Base-by-base conservation (phyloP, 1,139 yeast genomes). In the Geotrichum phurueaensis region DNA sequence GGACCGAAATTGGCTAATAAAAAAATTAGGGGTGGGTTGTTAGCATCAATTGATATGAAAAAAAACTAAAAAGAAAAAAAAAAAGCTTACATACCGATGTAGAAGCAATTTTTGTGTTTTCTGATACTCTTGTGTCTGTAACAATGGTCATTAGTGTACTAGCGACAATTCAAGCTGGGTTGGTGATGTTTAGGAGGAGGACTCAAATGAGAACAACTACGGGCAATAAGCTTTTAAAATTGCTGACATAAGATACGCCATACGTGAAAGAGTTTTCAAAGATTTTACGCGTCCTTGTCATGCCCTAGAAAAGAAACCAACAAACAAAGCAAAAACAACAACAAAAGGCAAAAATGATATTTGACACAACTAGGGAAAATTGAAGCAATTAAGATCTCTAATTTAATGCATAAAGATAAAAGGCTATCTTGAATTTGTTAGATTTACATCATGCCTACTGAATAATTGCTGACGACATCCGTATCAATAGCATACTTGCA, bases 71-170 rank as follows among this genome's bases (percentile, higher is more conserved):
- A 22, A 49, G 23, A 3, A 20, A 22, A 9, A 18, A 49, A 50
- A 12, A 31, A 12, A 18, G 20, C 7, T 33, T 20, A 23, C 57
- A 2, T 57, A 57, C 60, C 27, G 56, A 57, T 22, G 56, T 57
- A 22, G 31, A 36, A 7, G 57, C 51, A 54, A 57, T 50, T 27
- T 54, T 54, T 6, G 36, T 22, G 51, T 58, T 54, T 22, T 58
- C 60, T 6, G 56, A 50, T 9, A 58, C 60, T 29, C 57, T 43
- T 20, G 58, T 54, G 25, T 58, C 60, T 43, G 60, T 54, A 29
- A 54, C 27, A 9, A 45, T 50, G 18, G 60, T 9, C 60, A 57
- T 57, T 39, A 39, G 47, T 7, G 18, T 39, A 9, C 4, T 39
- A 18, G 20, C 47, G n/a, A 18, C 18, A 18, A 9, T 39, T 39